These are phyloP conservation scores for Agaricus sinodeliciosus DNA, from an alignment of 768 basidiomycete genomes.

Conservation along the genomic window DNA sequence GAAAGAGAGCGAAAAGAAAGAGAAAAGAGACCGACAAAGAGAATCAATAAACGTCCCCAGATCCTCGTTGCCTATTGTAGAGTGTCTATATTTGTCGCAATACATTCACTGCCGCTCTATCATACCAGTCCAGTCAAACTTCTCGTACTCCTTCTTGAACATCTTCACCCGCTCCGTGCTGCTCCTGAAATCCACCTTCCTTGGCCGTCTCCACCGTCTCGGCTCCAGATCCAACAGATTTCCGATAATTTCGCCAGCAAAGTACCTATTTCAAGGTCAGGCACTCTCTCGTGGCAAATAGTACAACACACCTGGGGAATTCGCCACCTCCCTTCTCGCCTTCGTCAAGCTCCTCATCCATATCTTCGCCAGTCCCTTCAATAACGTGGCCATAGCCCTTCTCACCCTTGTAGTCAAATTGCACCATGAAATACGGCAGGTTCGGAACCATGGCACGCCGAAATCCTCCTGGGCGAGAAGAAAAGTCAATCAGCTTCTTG, in stretches of 20 bases:
- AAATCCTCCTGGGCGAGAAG: conserved; percentile 86
- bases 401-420: conserved; percentile 97
- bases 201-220: conserved; percentile 77
- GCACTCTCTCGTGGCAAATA: not conserved
- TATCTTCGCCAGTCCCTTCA: conserved; percentile 74
- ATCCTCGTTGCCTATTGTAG: too few relatives aligned
- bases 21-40: too few relatives aligned
- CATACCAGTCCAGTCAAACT: conserved; percentile 79
- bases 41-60: too few relatives aligned
- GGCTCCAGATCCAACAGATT: conserved; percentile 86
- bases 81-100: not conserved
- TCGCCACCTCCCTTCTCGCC: conserved; percentile 89
- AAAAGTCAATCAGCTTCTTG: conserved; percentile 94
- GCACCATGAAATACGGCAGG: conserved; percentile 97
- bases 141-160: conserved; percentile 72
- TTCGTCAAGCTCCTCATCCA: conserved; percentile 63
- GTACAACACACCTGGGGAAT: conserved; percentile 65
- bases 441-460: conserved; percentile 93
- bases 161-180: conserved; percentile 63
- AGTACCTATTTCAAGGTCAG: conserved; percentile 52
- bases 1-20: too few relatives aligned
- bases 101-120: conserved; percentile 29
- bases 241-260: conserved; percentile 93
- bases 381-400: conserved; percentile 98
- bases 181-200: conserved; percentile 59